A percentile compares a stretch with the other conserved stretches of the same genome.
These are phyloP conservation scores for Hypoxylon sp. DNA, from an alignment of 2,329 filamentous ascomycete genomes.

Conservation along the genomic window DNA sequence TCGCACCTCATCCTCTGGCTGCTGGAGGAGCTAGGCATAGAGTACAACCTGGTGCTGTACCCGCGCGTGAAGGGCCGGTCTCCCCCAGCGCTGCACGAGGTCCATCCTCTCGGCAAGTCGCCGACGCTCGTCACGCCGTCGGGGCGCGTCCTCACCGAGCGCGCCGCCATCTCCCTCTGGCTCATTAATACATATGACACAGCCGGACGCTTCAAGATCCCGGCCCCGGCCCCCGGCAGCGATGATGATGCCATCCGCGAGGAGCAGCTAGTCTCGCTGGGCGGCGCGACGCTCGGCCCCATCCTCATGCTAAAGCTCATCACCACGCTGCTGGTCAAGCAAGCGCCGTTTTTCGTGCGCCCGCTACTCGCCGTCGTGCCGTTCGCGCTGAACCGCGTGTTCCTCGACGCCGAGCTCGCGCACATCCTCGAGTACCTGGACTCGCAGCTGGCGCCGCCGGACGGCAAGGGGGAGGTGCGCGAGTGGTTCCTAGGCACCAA, in stretches of 20 bases:
- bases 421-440: slow-evolving; percentile 33
- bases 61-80: slow-evolving; percentile 28
- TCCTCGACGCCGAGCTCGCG: slow-evolving; percentile 39
- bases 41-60: slow-evolving; percentile 44
- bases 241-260: slow-evolving; percentile 40
- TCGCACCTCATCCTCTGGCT: slow-evolving; percentile 45
- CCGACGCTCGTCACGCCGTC: slow-evolving; percentile 41
- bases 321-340: slow-evolving; percentile 16
- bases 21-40: slow-evolving; percentile 44
- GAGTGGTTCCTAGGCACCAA: slow-evolving; percentile 41
- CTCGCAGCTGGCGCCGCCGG: slow-evolving; percentile 22
- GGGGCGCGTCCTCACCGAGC: slow-evolving; percentile 43
- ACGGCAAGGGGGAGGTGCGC: slow-evolving; percentile 18
- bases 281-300: slow-evolving; percentile 29
- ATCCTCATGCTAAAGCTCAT: slow-evolving; percentile 34
- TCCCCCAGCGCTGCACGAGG: slow-evolving; percentile 27
- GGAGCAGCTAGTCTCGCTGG: slow-evolving; percentile 42
- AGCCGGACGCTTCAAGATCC: slow-evolving; percentile 33
- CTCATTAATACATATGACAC: slow-evolving; percentile 42
- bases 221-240: not conserved
- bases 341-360: slow-evolving; percentile 38
- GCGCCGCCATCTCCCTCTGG: slow-evolving; percentile 43
- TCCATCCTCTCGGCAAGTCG: slow-evolving; percentile 43
- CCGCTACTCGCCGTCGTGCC: slow-evolving; percentile 19
- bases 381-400: slow-evolving; percentile 28